A percentile compares a stretch with the other conserved stretches of the same genome.
Conservation (phyloP, 2,329 filamentous ascomycete genomes). For the Sporothrix luriei region DNA sequence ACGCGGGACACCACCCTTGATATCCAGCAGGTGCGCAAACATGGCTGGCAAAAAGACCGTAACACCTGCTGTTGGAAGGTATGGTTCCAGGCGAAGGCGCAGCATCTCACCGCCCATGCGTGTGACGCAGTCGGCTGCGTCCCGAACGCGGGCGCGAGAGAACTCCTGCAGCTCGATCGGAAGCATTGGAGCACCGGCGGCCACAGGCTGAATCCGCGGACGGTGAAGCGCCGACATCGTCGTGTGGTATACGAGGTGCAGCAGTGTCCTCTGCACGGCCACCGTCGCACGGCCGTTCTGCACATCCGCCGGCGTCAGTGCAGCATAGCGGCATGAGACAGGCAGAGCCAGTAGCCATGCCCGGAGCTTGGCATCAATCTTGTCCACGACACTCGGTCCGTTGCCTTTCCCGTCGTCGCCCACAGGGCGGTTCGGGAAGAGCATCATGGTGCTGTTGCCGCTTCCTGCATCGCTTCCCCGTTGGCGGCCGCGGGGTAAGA, state of each 20-base stretch:
- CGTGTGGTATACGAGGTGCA: conserved; percentile 93
- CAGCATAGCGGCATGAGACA: conserved; percentile 68
- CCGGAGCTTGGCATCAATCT: conserved; percentile 77
- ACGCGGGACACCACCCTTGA: conserved; percentile 82
- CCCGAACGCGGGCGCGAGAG: conserved; percentile 78
- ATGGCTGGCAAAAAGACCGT: conserved; percentile 89
- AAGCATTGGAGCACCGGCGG: conserved; percentile 56
- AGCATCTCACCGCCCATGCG: conserved; percentile 78
- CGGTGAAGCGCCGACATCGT: conserved; percentile 88
- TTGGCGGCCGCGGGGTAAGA: conserved; percentile 80
- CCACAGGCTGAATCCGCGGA: conserved; percentile 82
- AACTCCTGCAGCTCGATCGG: conserved; percentile 71
- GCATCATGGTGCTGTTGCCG: conserved; percentile 79
- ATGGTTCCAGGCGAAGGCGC: conserved; percentile 71
- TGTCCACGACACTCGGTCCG: conserved; percentile 69
- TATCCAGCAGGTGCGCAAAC: conserved; percentile 90
- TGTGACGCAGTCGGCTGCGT: conserved; percentile 83
- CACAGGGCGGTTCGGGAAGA: conserved; percentile 83
- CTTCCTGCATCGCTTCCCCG: conserved; percentile 53
- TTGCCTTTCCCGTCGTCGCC: conserved; percentile 56
- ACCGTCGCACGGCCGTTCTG: conserved; percentile 62
- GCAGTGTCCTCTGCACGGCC: conserved; percentile 74
- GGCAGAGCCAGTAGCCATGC: conserved; percentile 76
- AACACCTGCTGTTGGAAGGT: conserved; percentile 84
- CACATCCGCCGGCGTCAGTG: conserved; percentile 57